Evolutionary conservation across 1,284 basidiomycete genomes (phyloP).

Genomic region (Farysia itapuensis): DNA sequence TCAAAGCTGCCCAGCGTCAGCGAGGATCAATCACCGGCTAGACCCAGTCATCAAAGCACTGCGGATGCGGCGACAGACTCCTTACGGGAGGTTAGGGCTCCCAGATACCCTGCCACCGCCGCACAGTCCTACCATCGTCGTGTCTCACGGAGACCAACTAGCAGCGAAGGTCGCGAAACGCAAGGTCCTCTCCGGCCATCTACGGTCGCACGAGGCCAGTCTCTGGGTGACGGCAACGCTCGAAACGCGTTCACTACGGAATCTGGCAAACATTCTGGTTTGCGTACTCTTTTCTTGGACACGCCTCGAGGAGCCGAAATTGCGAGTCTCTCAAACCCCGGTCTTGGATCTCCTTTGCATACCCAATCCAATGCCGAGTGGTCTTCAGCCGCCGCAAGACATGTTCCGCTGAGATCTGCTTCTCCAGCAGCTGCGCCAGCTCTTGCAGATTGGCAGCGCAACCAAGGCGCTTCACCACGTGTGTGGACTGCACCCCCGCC

Average conservation of each 20-base stretch:
- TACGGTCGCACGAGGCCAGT: no score
- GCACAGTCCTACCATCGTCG: slow-evolving; percentile 31
- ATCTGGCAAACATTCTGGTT: background rate
- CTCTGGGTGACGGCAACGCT: no score
- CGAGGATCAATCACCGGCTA: slow-evolving; percentile 30
- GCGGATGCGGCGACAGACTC: background rate
- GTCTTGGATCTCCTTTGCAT: slow-evolving; percentile 4
- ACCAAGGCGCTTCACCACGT: no score
- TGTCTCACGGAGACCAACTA: slow-evolving; percentile 24
- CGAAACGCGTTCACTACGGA: no score
- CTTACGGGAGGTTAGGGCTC: slow-evolving; percentile 11
- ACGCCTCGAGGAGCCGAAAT: background rate
- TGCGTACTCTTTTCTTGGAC: slow-evolving; percentile 1
- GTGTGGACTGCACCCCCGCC: background rate
- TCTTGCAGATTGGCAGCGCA: no score
- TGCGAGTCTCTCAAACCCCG: background rate
- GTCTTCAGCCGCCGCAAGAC: background rate
- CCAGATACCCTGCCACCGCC: slow-evolving; percentile 20
- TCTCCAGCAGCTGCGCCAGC: background rate
- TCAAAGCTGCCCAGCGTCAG: slow-evolving; percentile 36
- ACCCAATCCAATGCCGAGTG: background rate
- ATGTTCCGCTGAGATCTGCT: slow-evolving; percentile 1
- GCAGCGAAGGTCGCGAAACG: slow-evolving; percentile 29
- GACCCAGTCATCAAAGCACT: background rate
- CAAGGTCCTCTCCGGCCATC: no score